phyloP scores from a whole-genome alignment of 768 basidiomycete species.

The Leccinum broughii region DNA sequence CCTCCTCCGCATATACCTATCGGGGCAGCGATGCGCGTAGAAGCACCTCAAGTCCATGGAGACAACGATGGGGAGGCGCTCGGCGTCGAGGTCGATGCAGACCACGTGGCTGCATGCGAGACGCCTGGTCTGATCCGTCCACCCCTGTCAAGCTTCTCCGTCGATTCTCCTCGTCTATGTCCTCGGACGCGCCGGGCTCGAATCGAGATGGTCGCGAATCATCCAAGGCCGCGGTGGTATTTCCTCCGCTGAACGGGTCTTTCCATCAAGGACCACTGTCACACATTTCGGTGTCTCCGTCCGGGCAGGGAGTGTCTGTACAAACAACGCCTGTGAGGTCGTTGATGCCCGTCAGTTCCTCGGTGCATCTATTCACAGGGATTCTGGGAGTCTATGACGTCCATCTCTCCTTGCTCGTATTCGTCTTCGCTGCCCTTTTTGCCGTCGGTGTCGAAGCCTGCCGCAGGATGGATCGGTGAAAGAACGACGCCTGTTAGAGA shows the following conservation, averaged over 20 bases:
- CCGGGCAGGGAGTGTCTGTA: too few species aligned
- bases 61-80: slow-evolving; percentile 14
- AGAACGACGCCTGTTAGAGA: neutral
- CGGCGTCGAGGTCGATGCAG: slow-evolving; percentile 10
- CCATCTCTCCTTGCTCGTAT: too few species aligned
- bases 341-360: too few species aligned
- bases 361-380: too few species aligned
- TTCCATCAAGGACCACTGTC: too few species aligned
- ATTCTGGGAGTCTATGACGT: too few species aligned
- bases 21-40: neutral
- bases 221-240: slow-evolving; percentile 17
- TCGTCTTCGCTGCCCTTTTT: slow-evolving; percentile 7
- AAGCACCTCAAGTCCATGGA: slow-evolving; percentile 9
- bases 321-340: too few species aligned
- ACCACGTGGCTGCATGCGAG: slow-evolving; percentile 1
- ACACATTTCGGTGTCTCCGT: too few species aligned
- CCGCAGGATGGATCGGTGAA: slow-evolving; percentile 8
- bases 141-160: slow-evolving; percentile 18
- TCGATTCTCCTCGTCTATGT: slow-evolving; percentile 11
- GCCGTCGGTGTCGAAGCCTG: neutral
- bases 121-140: slow-evolving; percentile 9
- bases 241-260: neutral
- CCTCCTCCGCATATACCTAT: too few species aligned
- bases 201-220: slow-evolving; percentile 9
- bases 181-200: slow-evolving; percentile 1